Evolutionary conservation across 2,329 filamentous ascomycete genomes (phyloP), one percentile per base, ranked within the genome.

Genomic region (Exophiala aquamarina): DNA sequence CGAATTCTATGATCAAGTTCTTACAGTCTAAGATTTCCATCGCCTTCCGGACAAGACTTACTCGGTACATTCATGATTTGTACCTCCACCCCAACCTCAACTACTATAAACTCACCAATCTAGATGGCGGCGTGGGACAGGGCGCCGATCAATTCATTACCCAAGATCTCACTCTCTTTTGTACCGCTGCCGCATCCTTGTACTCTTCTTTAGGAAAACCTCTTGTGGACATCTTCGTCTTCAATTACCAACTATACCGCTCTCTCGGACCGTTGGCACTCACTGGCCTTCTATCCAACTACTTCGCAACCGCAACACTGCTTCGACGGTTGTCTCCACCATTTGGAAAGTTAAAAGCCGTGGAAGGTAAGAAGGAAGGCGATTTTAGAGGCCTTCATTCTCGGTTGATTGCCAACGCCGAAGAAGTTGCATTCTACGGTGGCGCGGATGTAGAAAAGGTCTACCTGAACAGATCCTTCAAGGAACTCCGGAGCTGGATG

Each of bases 1-100:
- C 92, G 41, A 98, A 98, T 67, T 90, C 92, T 44, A 96, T 94
- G 87, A 98, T 98, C 76, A 97, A 97, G 69, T 98, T 88, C 70
- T 78, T 98, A 54, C 92, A 98, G 69, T 92, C 89, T 41, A 98
- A 98, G 73, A 90, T 98, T 44, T 95, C 92, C 5, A 98, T 98
- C 57, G 92, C 94, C 26, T 98, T 98, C 77, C 84, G 93, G 33
- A 98, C 93, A 3, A 83, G 93, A 9, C 77, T 98, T 11, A 98
- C 93, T 2, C 78, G 93, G 59, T 98, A 98, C 66, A 95, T 98
- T 44, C 93, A 98, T 68, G 93, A 98, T 62, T 73, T 98, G 7
- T 98, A 98, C 62, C 79, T 98, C 13, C 95, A 95, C 65, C 87
- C 94, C 47, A 90, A 93, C 59, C 81, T 95, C 55, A 95, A 94